These are phyloP conservation scores for Fusarium zealandicum DNA, from an alignment of 2,329 filamentous ascomycete genomes.

Conservation along the genomic window DNA sequence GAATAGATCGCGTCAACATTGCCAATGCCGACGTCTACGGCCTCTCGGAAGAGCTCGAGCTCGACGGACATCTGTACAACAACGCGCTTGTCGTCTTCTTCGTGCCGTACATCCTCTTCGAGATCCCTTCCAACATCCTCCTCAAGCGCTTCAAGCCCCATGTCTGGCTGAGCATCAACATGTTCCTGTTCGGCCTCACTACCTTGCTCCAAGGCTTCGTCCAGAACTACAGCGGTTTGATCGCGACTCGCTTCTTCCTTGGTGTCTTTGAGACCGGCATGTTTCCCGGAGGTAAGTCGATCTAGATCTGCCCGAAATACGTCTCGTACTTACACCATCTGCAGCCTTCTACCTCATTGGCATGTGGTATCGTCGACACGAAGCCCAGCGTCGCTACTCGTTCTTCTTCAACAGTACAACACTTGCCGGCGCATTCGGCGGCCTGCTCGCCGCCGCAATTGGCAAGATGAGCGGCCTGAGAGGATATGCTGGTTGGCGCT, in stretches of 20 bases:
- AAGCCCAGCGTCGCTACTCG: constrained; percentile 89
- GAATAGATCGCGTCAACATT: constrained; percentile 73
- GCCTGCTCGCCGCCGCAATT: constrained; percentile 83
- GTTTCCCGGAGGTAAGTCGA: constrained; percentile 57
- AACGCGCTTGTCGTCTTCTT: constrained; percentile 83
- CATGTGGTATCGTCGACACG: constrained; percentile 88
- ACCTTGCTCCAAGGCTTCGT: constrained; percentile 81
- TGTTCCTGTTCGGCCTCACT: constrained; percentile 82
- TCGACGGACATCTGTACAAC: constrained; percentile 71
- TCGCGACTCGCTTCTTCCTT: constrained; percentile 85
- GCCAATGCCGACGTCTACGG: constrained; percentile 76
- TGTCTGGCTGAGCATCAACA: constrained; percentile 79
- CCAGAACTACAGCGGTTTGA: constrained; percentile 76
- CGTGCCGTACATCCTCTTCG: constrained; percentile 75
- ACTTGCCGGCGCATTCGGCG: constrained; percentile 83
- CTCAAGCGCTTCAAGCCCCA: constrained; percentile 69
- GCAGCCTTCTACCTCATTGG: constrained; percentile 73
- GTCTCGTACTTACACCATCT: constrained; percentile 49
- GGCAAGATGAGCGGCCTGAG: constrained; percentile 81
- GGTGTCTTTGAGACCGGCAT: constrained; percentile 79
- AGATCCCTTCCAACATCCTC: constrained; percentile 73
- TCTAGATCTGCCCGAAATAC: not conserved
- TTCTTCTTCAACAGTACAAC: constrained; percentile 92
- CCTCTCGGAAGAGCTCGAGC: constrained; percentile 67
- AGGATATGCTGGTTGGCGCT: constrained; percentile 78